A percentile compares a stretch with the other conserved stretches of the same genome.
Conservation (phyloP, 768 basidiomycete species). For the Tricholoma matsutake region DNA sequence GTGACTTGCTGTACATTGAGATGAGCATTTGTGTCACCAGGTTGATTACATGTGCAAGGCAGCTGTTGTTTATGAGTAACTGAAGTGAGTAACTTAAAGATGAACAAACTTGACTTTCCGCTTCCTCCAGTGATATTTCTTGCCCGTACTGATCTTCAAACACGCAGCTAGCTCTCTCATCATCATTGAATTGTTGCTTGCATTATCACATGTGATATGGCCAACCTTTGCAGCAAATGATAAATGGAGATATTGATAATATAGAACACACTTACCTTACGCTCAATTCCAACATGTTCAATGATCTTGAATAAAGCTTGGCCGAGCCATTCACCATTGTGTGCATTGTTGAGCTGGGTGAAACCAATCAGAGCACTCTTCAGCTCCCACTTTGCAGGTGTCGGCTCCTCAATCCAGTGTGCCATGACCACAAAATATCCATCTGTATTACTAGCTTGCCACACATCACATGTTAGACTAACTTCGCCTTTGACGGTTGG, state of each 20-base stretch:
- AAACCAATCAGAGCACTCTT: neutral
- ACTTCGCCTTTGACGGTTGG: slow-evolving; percentile 10
- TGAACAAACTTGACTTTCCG: neutral
- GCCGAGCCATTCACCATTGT: too few relatives aligned
- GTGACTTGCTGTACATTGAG: slow-evolving; percentile 20
- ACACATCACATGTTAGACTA: slow-evolving; percentile 7
- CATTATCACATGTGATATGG: neutral
- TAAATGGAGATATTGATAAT: neutral
- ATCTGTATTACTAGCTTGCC: slow-evolving; percentile 1
- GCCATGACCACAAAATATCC: neutral
- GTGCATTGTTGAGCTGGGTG: too few relatives aligned
- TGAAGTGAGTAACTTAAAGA: neutral
- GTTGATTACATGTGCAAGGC: slow-evolving; percentile 30
- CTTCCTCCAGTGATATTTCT: neutral
- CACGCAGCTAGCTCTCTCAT: neutral
- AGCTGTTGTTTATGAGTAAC: slow-evolving; percentile 15
- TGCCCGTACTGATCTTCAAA: neutral
- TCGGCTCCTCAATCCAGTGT: neutral
- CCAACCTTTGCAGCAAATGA: slow-evolving; percentile 24
- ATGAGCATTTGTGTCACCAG: slow-evolving; percentile 31
- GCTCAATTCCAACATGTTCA: neutral
- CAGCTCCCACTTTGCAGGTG: neutral
- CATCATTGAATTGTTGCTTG: neutral
- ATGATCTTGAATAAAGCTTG: too few relatives aligned
- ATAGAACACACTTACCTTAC: neutral